Evolutionary conservation across 805 yeast genomes (phyloP), one percentile per base, ranked within the genome.

Genomic region (Yamadazyma sp.): DNA sequence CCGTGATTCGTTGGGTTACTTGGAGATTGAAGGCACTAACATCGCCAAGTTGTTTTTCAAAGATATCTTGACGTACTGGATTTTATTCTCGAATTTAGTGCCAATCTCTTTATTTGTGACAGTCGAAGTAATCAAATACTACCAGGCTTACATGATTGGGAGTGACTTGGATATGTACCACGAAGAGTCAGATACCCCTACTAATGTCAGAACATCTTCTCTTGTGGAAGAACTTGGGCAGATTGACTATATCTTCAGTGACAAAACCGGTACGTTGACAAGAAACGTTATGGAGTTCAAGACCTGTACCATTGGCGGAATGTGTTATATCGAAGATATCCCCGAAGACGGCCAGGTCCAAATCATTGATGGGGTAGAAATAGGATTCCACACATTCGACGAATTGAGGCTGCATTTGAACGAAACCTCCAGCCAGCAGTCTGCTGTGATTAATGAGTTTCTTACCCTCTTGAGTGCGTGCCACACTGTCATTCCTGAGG

Each of bases 171-270:
- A 95, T 58, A 78, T 93, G 80, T 95, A 93, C 57, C 78, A 86
- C 51, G 89, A 78, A 46, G 83, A 76, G 34, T 76, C 89, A 0
- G 98, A 93, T 54, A 89, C 96, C 0, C 98, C 99, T 2, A 84
- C 97, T 0, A 89, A 90, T 4, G 96, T 93, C 13, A 73, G 99
- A 47, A 91, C 99, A 0, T 91, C 98, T 1, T 84, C 96, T 10
- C 72, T 93, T 50, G 99, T 93, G 5, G 99, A 93, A 61, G 99
- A 93, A 52, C 70, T 93, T 47, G 99, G 99, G 18, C 99, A 93
- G 60, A 90, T 93, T 53, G 95, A 91, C 57, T 90, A 89, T 55
- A 85, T 93, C 15, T 93, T 93, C 64, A 86, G 96, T 59, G 99
- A 93, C 61, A 93, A 93, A 57, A 93, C 99, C 0, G 99, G 99